phyloP scores from a whole-genome alignment of 495 filamentous ascomycete species.

The Penicillium tannophilum region DNA sequence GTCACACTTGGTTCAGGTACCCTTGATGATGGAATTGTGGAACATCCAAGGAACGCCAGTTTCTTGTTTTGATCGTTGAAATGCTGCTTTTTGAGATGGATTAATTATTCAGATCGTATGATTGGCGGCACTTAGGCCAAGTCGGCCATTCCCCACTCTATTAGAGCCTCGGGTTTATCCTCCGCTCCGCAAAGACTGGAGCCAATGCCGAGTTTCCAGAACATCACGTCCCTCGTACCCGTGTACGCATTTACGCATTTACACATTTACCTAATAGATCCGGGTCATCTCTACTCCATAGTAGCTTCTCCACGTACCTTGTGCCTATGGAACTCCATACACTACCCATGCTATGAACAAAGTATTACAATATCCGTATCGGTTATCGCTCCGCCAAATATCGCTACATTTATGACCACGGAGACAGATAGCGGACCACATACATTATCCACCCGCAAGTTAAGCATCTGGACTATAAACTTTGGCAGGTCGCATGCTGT shows the following conservation, averaged over 20 bases:
- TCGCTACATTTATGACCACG: conserved; percentile 13
- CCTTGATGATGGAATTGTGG: neutral
- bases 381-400: neutral
- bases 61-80: neutral
- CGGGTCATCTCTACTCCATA: neutral
- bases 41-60: neutral
- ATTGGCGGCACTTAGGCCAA: neutral
- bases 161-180: conserved; percentile 7
- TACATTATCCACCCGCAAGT: conserved; percentile 4
- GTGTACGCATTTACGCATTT: no score
- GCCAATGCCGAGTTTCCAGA: conserved; percentile 10
- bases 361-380: neutral
- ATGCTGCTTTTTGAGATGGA: neutral
- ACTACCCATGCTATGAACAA: neutral
- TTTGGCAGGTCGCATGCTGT: conserved; percentile 3
- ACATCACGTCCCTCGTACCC: neutral
- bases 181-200: conserved; percentile 3
- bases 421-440: conserved; percentile 9
- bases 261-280: neutral
- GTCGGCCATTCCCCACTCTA: conserved; percentile 12
- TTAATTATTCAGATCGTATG: neutral
- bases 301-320: neutral
- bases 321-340: neutral
- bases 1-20: neutral
- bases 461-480: neutral